Base-by-base conservation (phyloP, 345 rosid species). In the Gossypium bickii region DNA sequence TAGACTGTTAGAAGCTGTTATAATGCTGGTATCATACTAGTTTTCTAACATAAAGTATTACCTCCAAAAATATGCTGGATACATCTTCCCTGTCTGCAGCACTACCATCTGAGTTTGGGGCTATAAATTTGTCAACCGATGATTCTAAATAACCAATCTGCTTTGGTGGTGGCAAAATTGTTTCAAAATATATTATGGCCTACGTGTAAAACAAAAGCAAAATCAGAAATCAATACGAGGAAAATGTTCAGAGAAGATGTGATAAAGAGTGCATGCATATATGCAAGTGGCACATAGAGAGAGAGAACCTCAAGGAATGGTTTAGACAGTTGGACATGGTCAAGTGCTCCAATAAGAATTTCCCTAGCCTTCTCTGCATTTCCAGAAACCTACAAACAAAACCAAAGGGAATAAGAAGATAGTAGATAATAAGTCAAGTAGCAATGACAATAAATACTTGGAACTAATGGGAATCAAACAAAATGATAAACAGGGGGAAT, bases 1-100 rank as follows among this genome's bases (percentile, higher is more conserved):
- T 8, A 9, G 60, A 56, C 60, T 2, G 25, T 11, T 20, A 56
- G 25, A 56, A 18, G 60, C 60, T 56, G 25, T 22, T 56, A 56
- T 3, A 2, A 9, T 56, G 60, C 60, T 56, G 25, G 60, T 56
- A 56, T 3, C 3, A 9, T 56, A 18, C 13, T 9, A 56, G 25
- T n/a, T 18, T 56, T 56, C 25, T 49, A 13, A 47, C 24, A 12
- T 16, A 59, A 27, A 25, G 25, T 9, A 57, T 79, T 82, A 93
- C 98, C 97, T 96, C 98, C 80, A 93, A 78, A 85, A 85, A 93
- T 75, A 93, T 88, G 78, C 88, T 81, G 18, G 97, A 92, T n/a
- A 93, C 75, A 75, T 96, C 97, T 82, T 96, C 99, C 79, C 89
- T 89, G 77, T 96, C 99, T 22, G 86, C 76, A 43, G 82, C 70